Evolutionary conservation across 257 asterid genomes (phyloP), one percentile per base, ranked within the genome.

Genomic region (Penstemon eatonii): DNA sequence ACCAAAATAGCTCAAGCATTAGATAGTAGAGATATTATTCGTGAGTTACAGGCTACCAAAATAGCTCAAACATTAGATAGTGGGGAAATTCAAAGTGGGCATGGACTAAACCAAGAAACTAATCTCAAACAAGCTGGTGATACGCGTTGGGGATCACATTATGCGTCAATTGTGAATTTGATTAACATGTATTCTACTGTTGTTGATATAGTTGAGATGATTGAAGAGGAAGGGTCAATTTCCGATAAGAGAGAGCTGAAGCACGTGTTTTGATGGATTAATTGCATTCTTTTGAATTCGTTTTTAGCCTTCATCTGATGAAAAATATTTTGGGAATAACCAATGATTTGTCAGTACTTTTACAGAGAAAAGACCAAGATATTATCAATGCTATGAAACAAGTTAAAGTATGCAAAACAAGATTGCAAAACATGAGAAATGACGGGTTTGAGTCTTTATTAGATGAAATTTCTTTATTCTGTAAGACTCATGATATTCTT

Each of bases 91-190:
- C 7, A 47, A 9, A 57, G 15, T 43, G 58, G 73, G 11, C 56
- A 37, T 4, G 44, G 73, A 25, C 33, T 57, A 13, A 46, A 68
- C 19, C 66, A 68, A 56, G 66, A 68, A 12, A 56, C 42, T 36
- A 36, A 8, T 45, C 13, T 57, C 5, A 47, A 68, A 56, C 8
- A 39, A 25, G 47, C 57, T 4, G 46, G 66, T 7, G 46, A 47
- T 13, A 68, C 73, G 19, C 47, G 38, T 18, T 56, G 73, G 73
- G 49, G 60, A 2, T 69, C 41, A 8, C 25, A 47, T 64, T 47
- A 64, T 46, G 59, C 7, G 4, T 8, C 58, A 8, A 8, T 64
- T 9, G 19, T 49, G 25, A 64, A n/a, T 25, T 49, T 47, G 39
- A 19, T 39, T 11, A 52, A 64, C 8, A 47, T 64, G 25, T 64